phyloP scores from a whole-genome alignment of 495 filamentous ascomycete species.

The Neurospora sublineolata region DNA sequence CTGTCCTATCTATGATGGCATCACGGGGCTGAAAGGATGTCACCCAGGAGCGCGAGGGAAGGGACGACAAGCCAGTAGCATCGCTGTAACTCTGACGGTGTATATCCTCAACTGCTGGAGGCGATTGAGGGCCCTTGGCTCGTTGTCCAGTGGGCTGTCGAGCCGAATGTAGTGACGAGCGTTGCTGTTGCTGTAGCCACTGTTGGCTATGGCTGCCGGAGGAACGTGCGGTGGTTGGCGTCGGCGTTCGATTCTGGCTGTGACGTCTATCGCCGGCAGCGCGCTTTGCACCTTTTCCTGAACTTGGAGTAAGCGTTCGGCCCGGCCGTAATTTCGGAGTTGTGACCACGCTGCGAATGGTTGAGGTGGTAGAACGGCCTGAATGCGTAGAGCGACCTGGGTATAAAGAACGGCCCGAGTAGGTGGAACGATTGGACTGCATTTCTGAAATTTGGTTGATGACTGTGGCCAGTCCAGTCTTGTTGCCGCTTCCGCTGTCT shows the following conservation, averaged over 20 bases:
- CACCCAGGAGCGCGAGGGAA: background rate
- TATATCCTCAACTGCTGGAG: background rate
- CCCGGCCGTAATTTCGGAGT: background rate
- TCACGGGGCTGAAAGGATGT: background rate
- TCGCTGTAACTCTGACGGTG: background rate
- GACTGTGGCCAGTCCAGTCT: background rate
- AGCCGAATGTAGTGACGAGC: background rate
- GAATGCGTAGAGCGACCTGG: background rate
- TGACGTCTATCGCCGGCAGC: background rate
- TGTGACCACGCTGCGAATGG: background rate
- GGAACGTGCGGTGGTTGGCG: background rate
- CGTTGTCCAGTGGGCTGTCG: background rate
- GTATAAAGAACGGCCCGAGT: background rate
- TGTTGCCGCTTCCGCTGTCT: background rate
- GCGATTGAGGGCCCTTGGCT: background rate
- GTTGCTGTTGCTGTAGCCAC: background rate
- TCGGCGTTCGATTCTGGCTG: background rate
- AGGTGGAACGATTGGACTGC: background rate
- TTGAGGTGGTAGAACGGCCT: background rate
- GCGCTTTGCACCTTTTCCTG: background rate
- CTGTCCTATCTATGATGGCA: background rate
- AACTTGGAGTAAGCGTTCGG: background rate
- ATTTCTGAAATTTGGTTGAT: background rate
- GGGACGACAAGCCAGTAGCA: background rate
- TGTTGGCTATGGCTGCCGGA: background rate